Conservation (phyloP, 192 early-diverging fungal genomes). For the Coemansia sp. region DNA sequence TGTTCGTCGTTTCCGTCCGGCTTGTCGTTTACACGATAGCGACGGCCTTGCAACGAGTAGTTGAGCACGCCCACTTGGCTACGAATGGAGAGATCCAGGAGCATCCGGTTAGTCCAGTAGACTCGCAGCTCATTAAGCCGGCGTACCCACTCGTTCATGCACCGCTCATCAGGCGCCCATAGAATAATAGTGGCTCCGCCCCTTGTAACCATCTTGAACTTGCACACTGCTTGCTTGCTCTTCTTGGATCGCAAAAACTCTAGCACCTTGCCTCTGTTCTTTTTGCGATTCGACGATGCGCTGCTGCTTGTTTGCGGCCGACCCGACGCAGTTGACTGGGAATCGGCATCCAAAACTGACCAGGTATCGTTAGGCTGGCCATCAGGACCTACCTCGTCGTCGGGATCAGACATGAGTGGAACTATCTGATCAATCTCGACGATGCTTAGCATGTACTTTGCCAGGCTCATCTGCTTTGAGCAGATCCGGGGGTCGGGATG, state of each 20-base stretch:
- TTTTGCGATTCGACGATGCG: conserved; percentile 1
- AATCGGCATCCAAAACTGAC: conserved; percentile 12
- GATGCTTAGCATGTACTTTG: conserved; percentile 45
- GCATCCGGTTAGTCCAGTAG: conserved; percentile 47
- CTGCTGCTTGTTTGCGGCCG: neutral
- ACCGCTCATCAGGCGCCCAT: conserved; percentile 37
- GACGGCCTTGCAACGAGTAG: conserved; percentile 38
- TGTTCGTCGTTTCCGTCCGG: conserved; percentile 39
- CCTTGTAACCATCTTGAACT: conserved; percentile 40
- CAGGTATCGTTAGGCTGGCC: neutral
- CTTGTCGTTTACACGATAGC: conserved; percentile 26
- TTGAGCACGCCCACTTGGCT: conserved; percentile 39
- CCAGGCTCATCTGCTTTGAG: conserved; percentile 45
- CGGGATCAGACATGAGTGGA: conserved; percentile 17
- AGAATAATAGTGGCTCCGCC: conserved; percentile 32
- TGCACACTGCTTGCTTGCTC: conserved; percentile 22
- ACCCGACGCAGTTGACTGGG: neutral
- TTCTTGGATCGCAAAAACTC: conserved; percentile 34
- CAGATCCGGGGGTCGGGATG: conserved; percentile 26
- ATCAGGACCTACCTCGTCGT: neutral
- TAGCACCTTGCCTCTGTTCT: conserved; percentile 17
- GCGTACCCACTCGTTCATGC: conserved; percentile 50
- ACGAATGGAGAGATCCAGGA: conserved; percentile 32
- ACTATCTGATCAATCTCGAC: conserved; percentile 42
- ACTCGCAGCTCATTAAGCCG: conserved; percentile 36